These are phyloP conservation scores for Daldinia bambusicola DNA, from an alignment of 495 filamentous ascomycete genomes.

Conservation along the genomic window DNA sequence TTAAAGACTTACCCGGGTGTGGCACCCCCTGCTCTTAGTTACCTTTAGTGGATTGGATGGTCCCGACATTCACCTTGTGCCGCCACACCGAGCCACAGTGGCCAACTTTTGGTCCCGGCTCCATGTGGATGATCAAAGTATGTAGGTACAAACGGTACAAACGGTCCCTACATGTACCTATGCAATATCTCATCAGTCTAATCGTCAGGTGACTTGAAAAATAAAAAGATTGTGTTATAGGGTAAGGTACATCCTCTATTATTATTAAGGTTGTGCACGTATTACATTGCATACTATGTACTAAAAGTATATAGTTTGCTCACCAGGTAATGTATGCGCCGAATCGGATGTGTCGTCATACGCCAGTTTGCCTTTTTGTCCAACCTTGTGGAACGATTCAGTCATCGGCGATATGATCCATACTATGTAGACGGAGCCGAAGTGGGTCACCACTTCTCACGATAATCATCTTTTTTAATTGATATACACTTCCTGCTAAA, in stretches of 20 bases:
- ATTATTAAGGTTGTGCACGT: too few relatives aligned
- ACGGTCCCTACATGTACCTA: not conserved
- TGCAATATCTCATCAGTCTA: not conserved
- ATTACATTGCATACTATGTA: too few relatives aligned
- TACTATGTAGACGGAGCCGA: not conserved
- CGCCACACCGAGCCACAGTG: conserved; percentile 7
- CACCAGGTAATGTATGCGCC: too few relatives aligned
- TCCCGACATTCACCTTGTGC: conserved; percentile 1
- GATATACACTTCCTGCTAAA: not conserved
- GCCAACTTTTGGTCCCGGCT: not conserved
- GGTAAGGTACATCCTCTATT: too few relatives aligned
- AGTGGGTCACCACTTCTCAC: not conserved
- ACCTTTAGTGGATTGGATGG: conserved; percentile 2
- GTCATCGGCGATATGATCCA: not conserved
- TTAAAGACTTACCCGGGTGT: conserved; percentile 1
- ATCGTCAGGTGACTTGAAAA: not conserved
- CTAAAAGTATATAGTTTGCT: not conserved
- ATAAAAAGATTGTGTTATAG: not conserved
- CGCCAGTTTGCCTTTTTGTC: not conserved
- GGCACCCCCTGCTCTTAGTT: not conserved
- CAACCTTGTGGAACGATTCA: not conserved
- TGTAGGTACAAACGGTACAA: not conserved
- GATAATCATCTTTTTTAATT: too few relatives aligned
- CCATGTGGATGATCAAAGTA: not conserved
- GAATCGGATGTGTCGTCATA: not conserved